phyloP scores from a whole-genome alignment of 2,329 filamentous ascomycete genomes.

The Aureobasidium subglaciale region DNA sequence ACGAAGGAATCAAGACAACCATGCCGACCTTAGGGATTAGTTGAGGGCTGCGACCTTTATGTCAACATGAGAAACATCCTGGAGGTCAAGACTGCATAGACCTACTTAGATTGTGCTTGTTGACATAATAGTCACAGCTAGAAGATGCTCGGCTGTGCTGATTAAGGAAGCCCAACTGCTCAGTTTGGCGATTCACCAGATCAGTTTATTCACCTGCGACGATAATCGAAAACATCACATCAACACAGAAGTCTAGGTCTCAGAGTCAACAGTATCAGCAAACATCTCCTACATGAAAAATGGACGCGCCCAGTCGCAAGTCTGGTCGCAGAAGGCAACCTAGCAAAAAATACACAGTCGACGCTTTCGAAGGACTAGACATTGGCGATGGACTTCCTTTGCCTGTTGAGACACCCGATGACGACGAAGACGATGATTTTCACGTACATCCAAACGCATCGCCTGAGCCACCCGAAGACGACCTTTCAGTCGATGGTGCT shows the following conservation, averaged over 20 bases:
- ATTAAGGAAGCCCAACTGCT: background rate
- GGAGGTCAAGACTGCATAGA: no score
- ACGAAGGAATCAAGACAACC: no score
- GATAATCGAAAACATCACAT: background rate
- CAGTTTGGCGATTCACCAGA: background rate
- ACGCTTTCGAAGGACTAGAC: slow-evolving; percentile 30
- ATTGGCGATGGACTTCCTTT: slow-evolving; percentile 24
- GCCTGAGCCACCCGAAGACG: slow-evolving; percentile 19
- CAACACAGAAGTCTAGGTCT: no score
- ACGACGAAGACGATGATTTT: slow-evolving; percentile 29
- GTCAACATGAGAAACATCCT: no score
- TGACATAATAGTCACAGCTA: no score
- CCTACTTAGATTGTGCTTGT: no score
- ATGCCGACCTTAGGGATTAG: no score
- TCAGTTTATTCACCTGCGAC: background rate
- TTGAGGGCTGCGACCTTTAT: no score
- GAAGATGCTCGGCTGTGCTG: background rate
- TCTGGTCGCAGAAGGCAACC: slow-evolving; percentile 15
- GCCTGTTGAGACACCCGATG: slow-evolving; percentile 24
- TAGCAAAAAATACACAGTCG: slow-evolving; percentile 27
- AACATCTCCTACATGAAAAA: background rate
- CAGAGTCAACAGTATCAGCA: background rate
- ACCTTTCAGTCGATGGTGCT: slow-evolving; percentile 1
- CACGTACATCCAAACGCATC: slow-evolving; percentile 25
- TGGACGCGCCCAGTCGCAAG: slow-evolving; percentile 11